A percentile compares a stretch with the other conserved stretches of the same genome.
Evolutionary conservation across 768 basidiomycete species (phyloP).

Genomic region (Coprinellus micaceus): DNA sequence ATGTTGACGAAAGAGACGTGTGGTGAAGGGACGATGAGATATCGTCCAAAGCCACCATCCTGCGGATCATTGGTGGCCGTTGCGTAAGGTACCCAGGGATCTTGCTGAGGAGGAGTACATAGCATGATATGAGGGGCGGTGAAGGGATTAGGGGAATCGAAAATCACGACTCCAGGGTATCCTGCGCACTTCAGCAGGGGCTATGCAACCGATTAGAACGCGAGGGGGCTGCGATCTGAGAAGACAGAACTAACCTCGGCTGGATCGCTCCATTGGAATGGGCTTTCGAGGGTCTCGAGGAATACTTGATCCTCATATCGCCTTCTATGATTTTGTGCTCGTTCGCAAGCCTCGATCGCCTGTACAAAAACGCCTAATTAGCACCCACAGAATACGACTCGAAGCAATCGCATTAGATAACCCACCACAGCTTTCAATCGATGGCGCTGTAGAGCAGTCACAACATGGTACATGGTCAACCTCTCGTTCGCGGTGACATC

Average conservation of each 20-base stretch:
- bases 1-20: conserved; percentile 24
- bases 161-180: conserved; percentile 30
- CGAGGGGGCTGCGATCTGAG: conserved; percentile 19
- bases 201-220: conserved; percentile 3
- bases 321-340: conserved; percentile 32
- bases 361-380: conserved; percentile 18
- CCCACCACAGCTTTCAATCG: conserved; percentile 39
- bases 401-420: neutral
- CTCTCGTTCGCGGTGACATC: conserved; percentile 22
- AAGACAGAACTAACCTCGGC: conserved; percentile 38
- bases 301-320: conserved; percentile 36
- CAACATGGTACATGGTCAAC: conserved; percentile 27
- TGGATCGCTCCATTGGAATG: conserved; percentile 49
- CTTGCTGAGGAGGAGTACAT: conserved; percentile 34
- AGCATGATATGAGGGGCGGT: conserved; percentile 45
- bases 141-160: conserved; percentile 43
- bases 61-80: conserved; percentile 35
- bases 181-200: conserved; percentile 6
- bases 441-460: conserved; percentile 33
- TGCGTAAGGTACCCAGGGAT: conserved; percentile 34
- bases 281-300: conserved; percentile 31
- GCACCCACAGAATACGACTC: no score
- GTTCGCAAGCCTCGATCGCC: conserved; percentile 38
- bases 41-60: conserved; percentile 31
- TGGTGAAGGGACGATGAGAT: conserved; percentile 28